Evolutionary conservation across 1,284 basidiomycete genomes (phyloP), one percentile per base, ranked within the genome.

Genomic region (Apiotrichum laibachii): DNA sequence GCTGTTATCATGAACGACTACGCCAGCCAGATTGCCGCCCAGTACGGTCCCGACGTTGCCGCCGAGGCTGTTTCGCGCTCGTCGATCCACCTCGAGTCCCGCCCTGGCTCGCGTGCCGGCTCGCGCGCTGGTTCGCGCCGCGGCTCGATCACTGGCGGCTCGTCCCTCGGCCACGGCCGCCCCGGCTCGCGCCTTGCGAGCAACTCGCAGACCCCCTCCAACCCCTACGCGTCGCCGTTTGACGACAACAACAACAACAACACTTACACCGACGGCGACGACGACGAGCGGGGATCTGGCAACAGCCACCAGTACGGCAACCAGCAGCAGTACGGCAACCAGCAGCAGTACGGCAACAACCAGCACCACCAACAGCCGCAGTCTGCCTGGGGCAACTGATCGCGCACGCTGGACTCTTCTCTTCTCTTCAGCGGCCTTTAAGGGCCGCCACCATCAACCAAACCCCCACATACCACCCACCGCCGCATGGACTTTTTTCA

Each of bases 1-100:
- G 85, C 85, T 9, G 81, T 85, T n/a, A 85, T 88, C 64, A 85
- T 87, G 83, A 85, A 88, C 62, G 83, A 83, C 57, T 87, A 86
- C 71, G 85, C 85, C 22, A 82, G 77, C n/a, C 74, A 79, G 68
- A 79, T 79, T 53, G 77, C 77, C 9, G 69, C 68, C 21, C 72
- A 73, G 55, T 77, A 77, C 66, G 77, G 77, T 15, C 74, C 73
- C 18, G 66, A 66, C 22, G 64, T 77, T 31, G 77, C 77, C 16
- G 61, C 67, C 48, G 72, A 73, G 50, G 76, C 76, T 2, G 55
- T 76, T 37, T 63, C 67, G 22, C 65, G 71, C 40, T 77, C 77
- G 9, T 71, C 72, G 44, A 59, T 71, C 7, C 65, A 70, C 62
- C 63, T 72, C 51, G 60, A 65, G 53, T 59, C 59, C 40, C 56